phyloP scores from a whole-genome alignment of 805 yeast genomes.

The Cyberlindnera xylosilytica region DNA sequence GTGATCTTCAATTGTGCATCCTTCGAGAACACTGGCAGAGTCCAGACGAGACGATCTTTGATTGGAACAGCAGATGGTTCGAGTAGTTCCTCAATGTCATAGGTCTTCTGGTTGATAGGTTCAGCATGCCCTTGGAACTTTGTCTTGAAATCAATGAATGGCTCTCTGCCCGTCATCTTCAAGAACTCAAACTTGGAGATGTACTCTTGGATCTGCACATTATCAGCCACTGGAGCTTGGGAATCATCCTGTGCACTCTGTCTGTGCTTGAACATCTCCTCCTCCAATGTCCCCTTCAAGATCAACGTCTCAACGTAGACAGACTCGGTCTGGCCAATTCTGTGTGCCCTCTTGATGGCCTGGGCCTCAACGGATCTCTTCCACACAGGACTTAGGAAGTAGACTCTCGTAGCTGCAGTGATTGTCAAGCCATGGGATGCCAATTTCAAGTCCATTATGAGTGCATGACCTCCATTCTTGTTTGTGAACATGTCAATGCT shows the following conservation, averaged over 20 bases:
- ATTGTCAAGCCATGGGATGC: conserved; percentile 72
- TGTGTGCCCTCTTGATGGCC: conserved; percentile 73
- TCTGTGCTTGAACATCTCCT: conserved; percentile 56
- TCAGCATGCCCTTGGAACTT: conserved; percentile 5
- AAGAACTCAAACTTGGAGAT: conserved; percentile 50
- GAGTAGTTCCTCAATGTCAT: conserved; percentile 24
- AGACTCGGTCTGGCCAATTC: conserved; percentile 65
- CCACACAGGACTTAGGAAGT: conserved; percentile 74
- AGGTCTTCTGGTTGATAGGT: conserved; percentile 7
- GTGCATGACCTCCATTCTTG: conserved; percentile 44
- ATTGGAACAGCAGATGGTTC: conserved; percentile 25
- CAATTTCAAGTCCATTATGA: conserved; percentile 64
- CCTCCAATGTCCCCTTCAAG: conserved; percentile 60
- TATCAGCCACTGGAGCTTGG: conserved; percentile 48
- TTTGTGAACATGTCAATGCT: conserved; percentile 50
- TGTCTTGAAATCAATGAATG: conserved; percentile 13
- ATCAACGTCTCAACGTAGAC: conserved; percentile 70
- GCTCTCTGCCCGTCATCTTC: conserved; percentile 19
- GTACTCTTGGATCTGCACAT: conserved; percentile 54
- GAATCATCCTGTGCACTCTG: conserved; percentile 17
- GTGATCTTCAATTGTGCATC: conserved; percentile 17
- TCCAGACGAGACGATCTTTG: conserved; percentile 29
- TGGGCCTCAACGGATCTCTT: conserved; percentile 67
- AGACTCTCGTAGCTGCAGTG: conserved; percentile 64
- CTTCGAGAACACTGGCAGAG: conserved; percentile 32